phyloP scores from a whole-genome alignment of 1,284 basidiomycete species.

The Ceratobasidium papillatum region DNA sequence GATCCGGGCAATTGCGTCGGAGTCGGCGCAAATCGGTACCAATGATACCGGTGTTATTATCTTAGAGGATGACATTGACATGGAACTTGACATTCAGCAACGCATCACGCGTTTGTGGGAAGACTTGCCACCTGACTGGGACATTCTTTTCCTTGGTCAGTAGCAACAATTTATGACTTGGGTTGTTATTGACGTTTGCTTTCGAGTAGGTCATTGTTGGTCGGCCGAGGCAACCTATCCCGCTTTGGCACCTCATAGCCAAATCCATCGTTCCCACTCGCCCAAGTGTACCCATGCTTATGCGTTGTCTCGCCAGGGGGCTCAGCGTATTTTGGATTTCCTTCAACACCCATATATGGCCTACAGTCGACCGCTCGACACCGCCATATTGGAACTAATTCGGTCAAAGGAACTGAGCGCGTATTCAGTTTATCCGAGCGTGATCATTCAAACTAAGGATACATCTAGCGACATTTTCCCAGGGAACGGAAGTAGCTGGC shows the following conservation, averaged over 20 bases:
- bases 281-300: slow-evolving; percentile 45
- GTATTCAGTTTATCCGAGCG: slow-evolving; percentile 52
- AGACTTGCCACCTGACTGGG: slow-evolving; percentile 71
- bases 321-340: slow-evolving; percentile 27
- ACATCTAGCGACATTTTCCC: slow-evolving; percentile 50
- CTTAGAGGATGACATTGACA: slow-evolving; percentile 84
- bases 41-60: slow-evolving; percentile 60
- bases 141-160: slow-evolving; percentile 75
- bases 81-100: slow-evolving; percentile 60
- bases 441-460: slow-evolving; percentile 52
- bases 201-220: slow-evolving; percentile 45
- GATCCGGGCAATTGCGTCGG: slow-evolving; percentile 53
- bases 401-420: slow-evolving; percentile 47
- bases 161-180: background rate
- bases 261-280: slow-evolving; percentile 43
- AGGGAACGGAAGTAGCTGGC: slow-evolving; percentile 50
- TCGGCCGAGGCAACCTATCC: slow-evolving; percentile 42
- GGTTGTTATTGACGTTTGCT: background rate
- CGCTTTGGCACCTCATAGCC: slow-evolving; percentile 29
- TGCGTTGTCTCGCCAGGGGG: slow-evolving; percentile 36
- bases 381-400: slow-evolving; percentile 51
- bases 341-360: slow-evolving; percentile 44
- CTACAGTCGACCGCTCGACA: slow-evolving; percentile 45
- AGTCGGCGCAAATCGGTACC: slow-evolving; percentile 44
- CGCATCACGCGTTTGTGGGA: slow-evolving; percentile 64